Evolutionary conservation across 2,329 filamentous ascomycete species (phyloP), one percentile per base, ranked within the genome.

Genomic region (Gnomoniopsis smithogilvyi): DNA sequence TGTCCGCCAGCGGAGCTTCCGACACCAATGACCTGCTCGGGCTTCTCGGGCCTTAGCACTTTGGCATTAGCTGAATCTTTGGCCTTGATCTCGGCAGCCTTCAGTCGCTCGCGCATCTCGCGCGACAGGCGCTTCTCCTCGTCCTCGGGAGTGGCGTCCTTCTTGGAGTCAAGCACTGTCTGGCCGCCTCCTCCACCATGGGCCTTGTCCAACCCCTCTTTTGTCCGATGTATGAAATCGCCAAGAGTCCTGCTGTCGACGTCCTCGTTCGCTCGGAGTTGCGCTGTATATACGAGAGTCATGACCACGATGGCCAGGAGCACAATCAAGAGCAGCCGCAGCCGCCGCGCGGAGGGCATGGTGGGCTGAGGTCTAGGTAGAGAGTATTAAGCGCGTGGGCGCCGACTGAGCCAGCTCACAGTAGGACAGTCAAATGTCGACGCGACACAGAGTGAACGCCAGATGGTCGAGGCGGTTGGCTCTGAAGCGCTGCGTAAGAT

Each of bases 251-350:
- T 71, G 33, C 67, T 65, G 66, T 81, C 79, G 47, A 74, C 79
- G 51, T 77, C 76, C 62, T 76, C 72, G 36, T 78, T 77, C 52
- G 81, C 76, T 59, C 81, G 79, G 54, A 83, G 76, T 51, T 80
- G 80, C n/a, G 81, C 82, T 21, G 87, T 88, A 70, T 91, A 87
- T 77, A 94, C 92, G 65, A 96, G 78, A 56, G 89, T 76, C 49
- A 87, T 80, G 65, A 94, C 74, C 61, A 94, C 74, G 60, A 83
- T 78, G 64, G 86, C 78, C 65, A 92, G 66, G 58, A 87, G 78
- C 58, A 88, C 78, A 67, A 93, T 77, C 64, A 84, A 76, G 58
- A 92, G 76, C 66, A 89, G 76, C 69, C 87, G 87, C 67, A 91
- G 69, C 66, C 91, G 87, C 64, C 91, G 86, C 66, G 82, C 79